phyloP scores from a whole-genome alignment of 306 rosid genomes.

The Pachyrhizus erosus region DNA sequence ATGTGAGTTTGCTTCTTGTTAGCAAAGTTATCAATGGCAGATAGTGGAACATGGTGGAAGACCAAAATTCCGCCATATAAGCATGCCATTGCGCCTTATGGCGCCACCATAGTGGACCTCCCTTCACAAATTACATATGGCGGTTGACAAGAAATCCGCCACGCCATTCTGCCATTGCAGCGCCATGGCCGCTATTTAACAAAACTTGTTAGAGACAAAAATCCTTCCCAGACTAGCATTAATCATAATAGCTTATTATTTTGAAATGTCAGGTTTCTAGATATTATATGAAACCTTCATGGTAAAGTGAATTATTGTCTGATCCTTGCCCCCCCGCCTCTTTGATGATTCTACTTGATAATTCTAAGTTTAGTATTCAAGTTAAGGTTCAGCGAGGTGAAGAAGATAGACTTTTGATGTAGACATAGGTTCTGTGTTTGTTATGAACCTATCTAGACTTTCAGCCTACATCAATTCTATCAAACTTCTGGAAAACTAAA shows the following conservation, averaged over 20 bases:
- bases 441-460: neutral
- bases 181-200: too few species aligned
- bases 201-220: slow-evolving; percentile 16
- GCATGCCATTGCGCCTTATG: too few species aligned
- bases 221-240: slow-evolving; percentile 17
- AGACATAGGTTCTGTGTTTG: neutral
- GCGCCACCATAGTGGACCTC: too few species aligned
- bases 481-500: neutral
- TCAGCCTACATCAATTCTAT: neutral
- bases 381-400: neutral
- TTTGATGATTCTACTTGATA: slow-evolving; percentile 14
- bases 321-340: slow-evolving; percentile 26
- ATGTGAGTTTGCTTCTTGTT: slow-evolving; percentile 14
- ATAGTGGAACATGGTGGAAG: too few species aligned
- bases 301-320: neutral
- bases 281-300: slow-evolving; percentile 10
- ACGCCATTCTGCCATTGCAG: too few species aligned
- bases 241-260: slow-evolving; percentile 7
- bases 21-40: too few species aligned
- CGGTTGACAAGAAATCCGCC: too few species aligned
- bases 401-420: neutral
- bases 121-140: too few species aligned
- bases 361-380: neutral
- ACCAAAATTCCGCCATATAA: too few species aligned
- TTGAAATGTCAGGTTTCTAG: neutral